Base-by-base conservation (phyloP, 2,329 filamentous ascomycete genomes). In the Trichoderma harzianum region DNA sequence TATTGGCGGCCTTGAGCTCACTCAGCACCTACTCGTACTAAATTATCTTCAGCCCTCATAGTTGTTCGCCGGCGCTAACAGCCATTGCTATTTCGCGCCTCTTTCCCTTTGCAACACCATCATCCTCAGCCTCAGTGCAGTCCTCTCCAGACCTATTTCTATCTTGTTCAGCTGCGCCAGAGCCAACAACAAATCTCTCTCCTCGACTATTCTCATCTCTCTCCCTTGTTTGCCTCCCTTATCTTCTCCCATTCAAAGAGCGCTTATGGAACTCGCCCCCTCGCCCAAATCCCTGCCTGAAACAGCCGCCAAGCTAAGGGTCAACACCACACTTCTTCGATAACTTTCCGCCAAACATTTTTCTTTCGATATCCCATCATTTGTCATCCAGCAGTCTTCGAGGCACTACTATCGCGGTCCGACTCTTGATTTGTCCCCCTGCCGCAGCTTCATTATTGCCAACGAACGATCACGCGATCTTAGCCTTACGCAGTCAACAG, bases 261-360 rank as follows among this genome's bases (percentile, higher is more conserved):
- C 70, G 62, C 57, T 66, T 67, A 65, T 67, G 70, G 55, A 65
- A 47, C 39, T 61, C 55, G 62, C 55, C 70, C 69, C 63, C 51
- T 71, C 69, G 60, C 72, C 69, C 74, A 73, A 74, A 73, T 72
- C 72, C 73, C 71, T 75, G 75, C 74, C 76, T 76, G 76, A 77
- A 77, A 76, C 76, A 76, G 69, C 65, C 70, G 72, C 66, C 69
- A 51, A 71, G 55, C 69, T 65, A 60, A 71, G 62, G 68, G 60
- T 64, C 68, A 70, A 58, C 51, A 57, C 26, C 61, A 66, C 62
- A 34, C 55, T 58, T 16, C 63, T 39, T 67, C 72, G 34, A 66
- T 72, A 69, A 58, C 72, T 63, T 55, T 69, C 67, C 55, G 63
- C 62, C 53, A 26, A 51, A 14, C 62, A 65, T 58, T 72, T 70